Base-by-base conservation (phyloP, 2,329 filamentous ascomycete genomes). In the Claviceps cyperi region DNA sequence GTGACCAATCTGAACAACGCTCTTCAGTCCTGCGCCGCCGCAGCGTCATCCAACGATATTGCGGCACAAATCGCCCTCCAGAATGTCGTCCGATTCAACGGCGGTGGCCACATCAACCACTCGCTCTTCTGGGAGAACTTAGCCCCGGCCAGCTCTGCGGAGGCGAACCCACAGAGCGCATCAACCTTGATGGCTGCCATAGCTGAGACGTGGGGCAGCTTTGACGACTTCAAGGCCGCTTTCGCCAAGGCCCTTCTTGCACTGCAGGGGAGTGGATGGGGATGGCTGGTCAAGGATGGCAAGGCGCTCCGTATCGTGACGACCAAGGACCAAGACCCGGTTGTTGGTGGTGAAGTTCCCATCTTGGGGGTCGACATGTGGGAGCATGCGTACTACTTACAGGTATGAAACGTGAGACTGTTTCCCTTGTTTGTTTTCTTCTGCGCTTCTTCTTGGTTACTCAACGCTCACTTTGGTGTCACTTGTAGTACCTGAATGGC, bases 31-130 rank as follows among this genome's bases (percentile, higher is more conserved):
- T 81, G 85, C 55, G 68, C 73, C 48, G 66, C 72, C 4, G 80
- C 82, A 15, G 68, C 76, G 2, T 63, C 71, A 22, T 67, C 73
- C 40, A 71, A 73, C 55, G 78, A 87, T 56, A 74, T 86, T 49
- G 69, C 77, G 4, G 68, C 73, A 4, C 81, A 87, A 57, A 77
- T 88, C 50, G 69, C 76, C 17, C 74, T 87, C n/a, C 81, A 84
- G 58, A 70, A 75, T 17, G 77, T 77, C 54, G 81, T 94, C 70
- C 85, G 84, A 60, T 95, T 94, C 76, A 87, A 94, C 65, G 89
- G 84, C 46, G 90, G 90, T 43, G 90, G 90, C 6, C 89, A 95
- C 72, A 83, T 94, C 69, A 96, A 96, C 72, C 90, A 95, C 73
- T 82, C 80, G 0, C 79, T 95, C 37, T 95, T 95, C 75, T 96